A percentile compares a stretch with the other conserved stretches of the same genome.
phyloP scores from a whole-genome alignment of 2,329 filamentous ascomycete species.

The Sarocladiaceae sp. region DNA sequence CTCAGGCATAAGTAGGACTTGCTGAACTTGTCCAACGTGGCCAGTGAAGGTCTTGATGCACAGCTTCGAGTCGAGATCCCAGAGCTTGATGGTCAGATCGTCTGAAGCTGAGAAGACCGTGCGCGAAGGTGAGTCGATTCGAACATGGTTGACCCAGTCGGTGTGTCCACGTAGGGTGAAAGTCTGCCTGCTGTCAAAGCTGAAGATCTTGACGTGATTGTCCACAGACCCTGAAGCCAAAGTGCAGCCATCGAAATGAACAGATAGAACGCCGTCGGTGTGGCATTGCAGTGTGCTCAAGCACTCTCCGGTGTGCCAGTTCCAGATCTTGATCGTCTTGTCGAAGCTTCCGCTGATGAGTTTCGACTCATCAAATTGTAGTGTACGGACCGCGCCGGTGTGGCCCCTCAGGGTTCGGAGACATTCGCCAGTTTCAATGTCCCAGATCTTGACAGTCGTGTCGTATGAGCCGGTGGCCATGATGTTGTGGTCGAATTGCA shows the following conservation, averaged over 20 bases:
- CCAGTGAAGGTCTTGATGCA: conserved; percentile 78
- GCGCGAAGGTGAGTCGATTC: conserved; percentile 74
- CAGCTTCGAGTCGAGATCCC: conserved; percentile 82
- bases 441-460: conserved; percentile 92
- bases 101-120: conserved; percentile 93
- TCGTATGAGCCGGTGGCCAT: conserved; percentile 95
- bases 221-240: conserved; percentile 89
- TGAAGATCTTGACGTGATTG: conserved; percentile 86
- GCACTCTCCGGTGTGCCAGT: conserved; percentile 88
- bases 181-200: conserved; percentile 78
- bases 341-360: conserved; percentile 89
- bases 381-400: conserved; percentile 74
- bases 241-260: conserved; percentile 82
- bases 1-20: conserved; percentile 75
- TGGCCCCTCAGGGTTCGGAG: conserved; percentile 83
- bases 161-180: conserved; percentile 78
- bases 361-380: conserved; percentile 91
- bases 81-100: conserved; percentile 85
- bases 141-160: conserved; percentile 97
- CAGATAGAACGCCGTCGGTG: conserved; percentile 74
- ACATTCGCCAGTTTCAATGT: conserved; percentile 82
- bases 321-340: conserved; percentile 87
- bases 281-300: conserved; percentile 79
- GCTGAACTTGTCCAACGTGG: conserved; percentile 93
- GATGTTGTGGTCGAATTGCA: conserved; percentile 75